Base-by-base conservation (phyloP, 768 basidiomycete genomes). In the Aureoboletus auriporus region DNA sequence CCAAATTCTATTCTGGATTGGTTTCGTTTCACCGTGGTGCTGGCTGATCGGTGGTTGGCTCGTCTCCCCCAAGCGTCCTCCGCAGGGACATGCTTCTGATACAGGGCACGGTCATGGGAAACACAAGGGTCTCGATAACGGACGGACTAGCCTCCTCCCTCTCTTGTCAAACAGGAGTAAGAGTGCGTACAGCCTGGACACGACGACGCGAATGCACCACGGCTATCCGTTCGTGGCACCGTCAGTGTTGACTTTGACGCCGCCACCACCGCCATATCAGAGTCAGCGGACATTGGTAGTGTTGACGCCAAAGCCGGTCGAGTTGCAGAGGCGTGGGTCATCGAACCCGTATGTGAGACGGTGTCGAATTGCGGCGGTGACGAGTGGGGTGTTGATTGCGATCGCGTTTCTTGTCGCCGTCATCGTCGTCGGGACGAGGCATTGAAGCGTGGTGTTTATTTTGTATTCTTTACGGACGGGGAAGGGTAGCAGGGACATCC, bases 11-110 rank as follows among this genome's bases (percentile, higher is more conserved):
- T 89, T 89, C 67, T 88, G 83, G 82, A 48, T 83, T 0, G 86
- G 86, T 4, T 89, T 89, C 56, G 48, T 86, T 40, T 82, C 76
- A 39, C 86, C 86, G 0, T 78, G 84, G 65, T 75, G 86, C 44
- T 89, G 86, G 86, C 74, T 89, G 39, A 72, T 88, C 12, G 86
- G 86, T 0, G 86, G 86, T 5, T 89, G 86, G 86, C 76, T 84
- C 49, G 69, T 81, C 47, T 8, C 57, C 2, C 20, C 51, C 41
- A 50, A 52, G 13, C 27, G 51, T 5, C 36, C 40, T 4, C 16
- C 49, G 60, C 71, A 53, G 3, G 41, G 12, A 11, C 17, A 64
- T 8, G 20, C 27, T 12, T 6, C 47, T 1, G 17, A 51, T 2
- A 34, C 13, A 2, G 46, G 46, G 38, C 38, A 58, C 5, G 30